Evolutionary conservation across 768 basidiomycete species (phyloP).

Genomic region (Boletus patriciae): DNA sequence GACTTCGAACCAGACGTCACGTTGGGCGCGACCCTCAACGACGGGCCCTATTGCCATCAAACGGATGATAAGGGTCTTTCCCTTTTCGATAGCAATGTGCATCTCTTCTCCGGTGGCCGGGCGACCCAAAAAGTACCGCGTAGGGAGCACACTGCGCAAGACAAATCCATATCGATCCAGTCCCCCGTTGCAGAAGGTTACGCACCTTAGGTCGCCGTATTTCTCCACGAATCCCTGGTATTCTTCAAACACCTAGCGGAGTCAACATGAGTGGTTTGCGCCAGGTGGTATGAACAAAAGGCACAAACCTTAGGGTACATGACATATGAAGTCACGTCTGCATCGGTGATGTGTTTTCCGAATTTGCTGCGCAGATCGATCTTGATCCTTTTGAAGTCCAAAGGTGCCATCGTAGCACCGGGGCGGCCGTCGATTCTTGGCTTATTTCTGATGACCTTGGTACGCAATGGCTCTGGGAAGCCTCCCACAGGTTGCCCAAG

Average conservation of each 20-base stretch:
- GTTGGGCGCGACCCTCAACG: constrained; percentile 85
- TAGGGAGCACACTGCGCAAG: constrained; percentile 79
- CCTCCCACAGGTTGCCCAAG: constrained; percentile 97
- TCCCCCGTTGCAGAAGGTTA: constrained; percentile 8
- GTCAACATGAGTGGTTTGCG: constrained; percentile 13
- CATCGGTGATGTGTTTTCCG: constrained; percentile 91
- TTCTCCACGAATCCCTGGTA: constrained; percentile 93
- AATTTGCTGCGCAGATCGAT: constrained; percentile 89
- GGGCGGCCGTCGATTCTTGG: constrained; percentile 92
- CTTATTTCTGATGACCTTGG: constrained; percentile 89
- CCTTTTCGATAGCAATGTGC: constrained; percentile 93
- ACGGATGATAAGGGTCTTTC: constrained; percentile 95
- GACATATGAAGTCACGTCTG: constrained; percentile 91
- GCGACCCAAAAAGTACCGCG: constrained; percentile 94
- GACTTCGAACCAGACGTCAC: constrained; percentile 98
- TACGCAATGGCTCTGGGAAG: constrained; percentile 96
- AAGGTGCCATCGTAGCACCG: constrained; percentile 79
- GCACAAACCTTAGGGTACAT: constrained; percentile 92
- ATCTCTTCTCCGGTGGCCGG: constrained; percentile 94
- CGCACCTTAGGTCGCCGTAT: constrained; percentile 90
- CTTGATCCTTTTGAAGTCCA: constrained; percentile 97
- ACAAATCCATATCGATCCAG: constrained; percentile 13
- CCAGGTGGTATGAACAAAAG: constrained; percentile 5
- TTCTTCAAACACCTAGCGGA: constrained; percentile 87
- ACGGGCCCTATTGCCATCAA: constrained; percentile 95